Evolutionary conservation across 2,329 filamentous ascomycete genomes (phyloP), one percentile per base, ranked within the genome.

Genomic region (Phaeoacremonium minimum): DNA sequence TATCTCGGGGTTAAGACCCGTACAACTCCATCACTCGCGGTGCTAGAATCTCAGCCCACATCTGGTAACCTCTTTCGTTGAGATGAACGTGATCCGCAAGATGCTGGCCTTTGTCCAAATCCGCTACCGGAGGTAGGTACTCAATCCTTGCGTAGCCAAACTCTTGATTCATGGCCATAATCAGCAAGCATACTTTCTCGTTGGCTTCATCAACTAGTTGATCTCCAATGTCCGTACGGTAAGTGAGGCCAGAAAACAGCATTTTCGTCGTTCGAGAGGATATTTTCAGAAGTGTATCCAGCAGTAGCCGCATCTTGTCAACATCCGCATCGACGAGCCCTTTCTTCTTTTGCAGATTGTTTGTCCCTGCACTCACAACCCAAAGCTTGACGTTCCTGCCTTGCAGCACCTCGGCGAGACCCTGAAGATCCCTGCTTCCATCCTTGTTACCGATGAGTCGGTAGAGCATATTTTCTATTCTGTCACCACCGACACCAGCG

Each of bases 401-500:
- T n/a, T 15, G 13, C 4, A 41, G 18, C 12, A 20, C 22, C 2
- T 19, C 15, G 8, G 22, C 16, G 12, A 42, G 26, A 2, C 40
- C 36, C n/a, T 7, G 15, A n/a, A 35, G 18, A 8, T 15, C 7
- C n/a, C 6, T 6, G 38, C 36, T 6, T 31, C 35, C 9, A 0
- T 7, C n/a, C 1, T 30, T 28, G 16, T 46, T 42, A 4, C 47
- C 45, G 2, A 38, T 11, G 6, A 50, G 36, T 6, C 48, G 37
- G 28, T 43, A 50, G 6, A 51, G 37, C 1, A 51, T 37, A 14
- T 51, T 50, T 29, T 50, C 40, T 12, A 46, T 45, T 31, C 46
- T 50, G 13, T 51, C 48, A 8, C 48, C 48, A 8, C 48, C 48
- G 15, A 49, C 48, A n/a, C 47, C 47, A 6, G 46, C 46, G 28